Conservation (phyloP, 768 basidiomycete species). For the Boletus pseudo-olivaceus region DNA sequence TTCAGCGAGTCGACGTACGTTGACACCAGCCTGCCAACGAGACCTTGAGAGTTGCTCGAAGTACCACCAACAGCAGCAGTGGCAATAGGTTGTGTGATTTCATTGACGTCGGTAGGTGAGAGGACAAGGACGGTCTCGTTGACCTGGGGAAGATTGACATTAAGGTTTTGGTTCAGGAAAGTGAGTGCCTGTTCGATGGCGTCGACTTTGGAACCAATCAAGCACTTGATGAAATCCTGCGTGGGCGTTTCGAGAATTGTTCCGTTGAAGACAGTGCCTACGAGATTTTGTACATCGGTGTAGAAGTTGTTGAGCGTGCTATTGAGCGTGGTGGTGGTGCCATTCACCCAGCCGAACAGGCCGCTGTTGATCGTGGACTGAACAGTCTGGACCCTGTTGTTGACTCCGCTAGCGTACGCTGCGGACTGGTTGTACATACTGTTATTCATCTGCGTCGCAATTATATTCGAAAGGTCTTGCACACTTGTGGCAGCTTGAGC, state of each 20-base stretch:
- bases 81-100: slow-evolving; percentile 76
- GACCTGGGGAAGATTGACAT: slow-evolving; percentile 75
- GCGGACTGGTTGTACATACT: slow-evolving; percentile 82
- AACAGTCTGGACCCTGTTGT: slow-evolving; percentile 61
- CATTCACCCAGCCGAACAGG: slow-evolving; percentile 94
- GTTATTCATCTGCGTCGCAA: slow-evolving; percentile 72
- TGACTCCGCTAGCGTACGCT: slow-evolving; percentile 74
- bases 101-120: slow-evolving; percentile 66
- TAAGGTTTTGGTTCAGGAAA: slow-evolving; percentile 85
- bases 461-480: slow-evolving; percentile 63
- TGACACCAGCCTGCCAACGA: slow-evolving; percentile 70
- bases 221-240: slow-evolving; percentile 83
- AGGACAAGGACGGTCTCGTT: slow-evolving; percentile 74
- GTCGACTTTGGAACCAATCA: slow-evolving; percentile 88
- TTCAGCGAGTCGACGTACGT: slow-evolving; percentile 69
- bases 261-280: slow-evolving; percentile 76
- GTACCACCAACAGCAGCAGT: slow-evolving; percentile 73
- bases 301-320: slow-evolving; percentile 85
- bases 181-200: slow-evolving; percentile 86
- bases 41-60: slow-evolving; percentile 48
- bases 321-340: slow-evolving; percentile 85
- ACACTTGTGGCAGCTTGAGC: slow-evolving; percentile 57
- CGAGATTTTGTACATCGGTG: slow-evolving; percentile 72
- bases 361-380: slow-evolving; percentile 81
- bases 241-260: slow-evolving; percentile 80